Base-by-base conservation (phyloP, 345 rosid species). In the Gossypium ekmanianum region DNA sequence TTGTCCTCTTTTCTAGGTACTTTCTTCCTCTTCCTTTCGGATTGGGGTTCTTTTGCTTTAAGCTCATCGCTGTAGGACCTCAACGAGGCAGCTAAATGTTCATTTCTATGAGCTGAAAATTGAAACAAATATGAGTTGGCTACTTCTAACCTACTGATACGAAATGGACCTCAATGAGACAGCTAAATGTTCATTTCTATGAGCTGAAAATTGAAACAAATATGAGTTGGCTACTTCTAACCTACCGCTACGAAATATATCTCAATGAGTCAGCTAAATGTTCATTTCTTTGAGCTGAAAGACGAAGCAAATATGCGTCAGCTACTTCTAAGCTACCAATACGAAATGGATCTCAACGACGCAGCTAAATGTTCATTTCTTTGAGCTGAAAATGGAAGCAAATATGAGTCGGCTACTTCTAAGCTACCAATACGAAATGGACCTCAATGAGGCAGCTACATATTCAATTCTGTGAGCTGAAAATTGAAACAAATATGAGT, bases 211-310 rank as follows among this genome's bases (percentile, higher is more conserved):
- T 68, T 71, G 73, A 52, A 76, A 45, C n/a, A 0, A 56, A 34
- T 24, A 48, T 34, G 41, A 34, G 7, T 34, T 34, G 41, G 7
- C 41, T 34, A 34, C 41, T 34, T 34, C 41, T 5, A 34, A 5
- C 7, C 41, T 34, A 34, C 41, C 7, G 1, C 6, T 34, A 34
- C 39, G 1, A 34, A 34, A 34, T 34, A 75, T 88, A 87, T 87
- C 94, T 86, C 75, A 94, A 75, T 4, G 84, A 78, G 10, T 82
- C 47, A 50, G 94, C 79, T 63, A 92, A 78, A 70, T 82, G 87
- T 75, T 91, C 92, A 62, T 94, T 94, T 79, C 94, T 87, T 72
- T 87, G 98, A n/a, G 97, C 97, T 94, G 89, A 84, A 76, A 34
- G 34, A 62, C 73, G 66, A 57, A 75, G 45, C n/a, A 1, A 56